Percentiles rank a stretch among this genome's conserved stretches.
Conservation (phyloP, 805 yeast genomes). For the Metschnikowia drakensbergensis region DNA sequence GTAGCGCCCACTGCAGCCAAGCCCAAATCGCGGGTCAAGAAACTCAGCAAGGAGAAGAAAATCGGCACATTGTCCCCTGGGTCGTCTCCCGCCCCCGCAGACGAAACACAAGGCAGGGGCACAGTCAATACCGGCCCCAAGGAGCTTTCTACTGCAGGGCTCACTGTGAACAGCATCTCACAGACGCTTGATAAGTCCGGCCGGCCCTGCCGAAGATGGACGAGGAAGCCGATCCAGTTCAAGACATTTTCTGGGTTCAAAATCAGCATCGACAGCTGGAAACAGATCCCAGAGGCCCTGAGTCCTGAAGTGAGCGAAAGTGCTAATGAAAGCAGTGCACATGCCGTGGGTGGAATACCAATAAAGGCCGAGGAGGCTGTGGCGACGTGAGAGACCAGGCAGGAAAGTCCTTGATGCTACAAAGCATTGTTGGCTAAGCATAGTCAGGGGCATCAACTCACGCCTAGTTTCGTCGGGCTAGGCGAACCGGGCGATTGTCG, state of each 20-base stretch:
- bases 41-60: constrained; percentile 29
- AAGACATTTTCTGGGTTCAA: constrained; percentile 45
- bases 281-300: background rate
- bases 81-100: constrained; percentile 26
- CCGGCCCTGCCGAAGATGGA: constrained; percentile 32
- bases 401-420: no score
- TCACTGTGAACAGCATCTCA: constrained; percentile 33
- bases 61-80: constrained; percentile 17
- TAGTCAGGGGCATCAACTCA: no score
- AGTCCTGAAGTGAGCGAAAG: background rate
- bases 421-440: no score
- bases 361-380: background rate
- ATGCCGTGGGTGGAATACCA: background rate
- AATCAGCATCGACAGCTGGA: constrained; percentile 23
- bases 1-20: constrained; percentile 26
- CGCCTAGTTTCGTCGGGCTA: no score
- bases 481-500: no score
- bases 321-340: background rate
- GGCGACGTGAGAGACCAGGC: background rate
- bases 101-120: constrained; percentile 12
- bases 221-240: constrained; percentile 30
- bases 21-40: constrained; percentile 31
- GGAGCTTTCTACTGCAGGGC: constrained; percentile 40
- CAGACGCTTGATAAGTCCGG: constrained; percentile 36
- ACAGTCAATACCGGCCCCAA: constrained; percentile 31